phyloP scores from a whole-genome alignment of 2,329 filamentous ascomycete species.

The Microdochium paspali region DNA sequence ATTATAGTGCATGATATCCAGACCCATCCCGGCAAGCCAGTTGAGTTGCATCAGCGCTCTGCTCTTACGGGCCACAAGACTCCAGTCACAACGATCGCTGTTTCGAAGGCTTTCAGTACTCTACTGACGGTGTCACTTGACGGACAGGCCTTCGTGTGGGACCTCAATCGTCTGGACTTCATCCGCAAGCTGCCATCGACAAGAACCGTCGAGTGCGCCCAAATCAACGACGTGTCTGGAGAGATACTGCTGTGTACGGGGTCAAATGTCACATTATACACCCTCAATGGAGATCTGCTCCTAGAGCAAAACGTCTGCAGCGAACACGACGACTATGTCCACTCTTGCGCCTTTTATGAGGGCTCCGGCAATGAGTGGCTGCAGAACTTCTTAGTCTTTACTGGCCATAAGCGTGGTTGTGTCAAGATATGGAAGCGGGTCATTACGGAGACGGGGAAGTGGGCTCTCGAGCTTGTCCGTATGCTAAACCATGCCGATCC shows the following conservation, averaged over 20 bases:
- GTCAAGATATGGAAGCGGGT: slow-evolving; percentile 69
- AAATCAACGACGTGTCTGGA: slow-evolving; percentile 83
- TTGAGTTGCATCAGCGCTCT: slow-evolving; percentile 70
- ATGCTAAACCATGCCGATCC: slow-evolving; percentile 72
- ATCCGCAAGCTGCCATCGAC: slow-evolving; percentile 61
- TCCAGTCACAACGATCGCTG: slow-evolving; percentile 71
- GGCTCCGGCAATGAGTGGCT: slow-evolving; percentile 86
- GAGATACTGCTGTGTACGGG: slow-evolving; percentile 81
- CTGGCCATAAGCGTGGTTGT: slow-evolving; percentile 73
- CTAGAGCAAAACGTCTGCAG: slow-evolving; percentile 73
- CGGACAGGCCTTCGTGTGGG: slow-evolving; percentile 83
- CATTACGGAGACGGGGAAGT: slow-evolving; percentile 46
- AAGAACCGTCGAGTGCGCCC: slow-evolving; percentile 59
- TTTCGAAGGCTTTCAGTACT: slow-evolving; percentile 80
- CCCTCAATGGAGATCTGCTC: slow-evolving; percentile 76
- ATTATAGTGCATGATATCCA: slow-evolving; percentile 74
- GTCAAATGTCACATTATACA: slow-evolving; percentile 67
- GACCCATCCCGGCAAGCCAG: slow-evolving; percentile 52
- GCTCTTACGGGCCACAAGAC: slow-evolving; percentile 87
- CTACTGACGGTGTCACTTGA: slow-evolving; percentile 77
- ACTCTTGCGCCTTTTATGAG: slow-evolving; percentile 87
- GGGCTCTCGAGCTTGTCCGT: slow-evolving; percentile 70
- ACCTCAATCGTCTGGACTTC: slow-evolving; percentile 83
- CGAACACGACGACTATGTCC: slow-evolving; percentile 63
- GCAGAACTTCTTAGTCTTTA: slow-evolving; percentile 78